Conservation (phyloP, 1,139 yeast genomes). For the Sugiyamaella neomexicana region DNA sequence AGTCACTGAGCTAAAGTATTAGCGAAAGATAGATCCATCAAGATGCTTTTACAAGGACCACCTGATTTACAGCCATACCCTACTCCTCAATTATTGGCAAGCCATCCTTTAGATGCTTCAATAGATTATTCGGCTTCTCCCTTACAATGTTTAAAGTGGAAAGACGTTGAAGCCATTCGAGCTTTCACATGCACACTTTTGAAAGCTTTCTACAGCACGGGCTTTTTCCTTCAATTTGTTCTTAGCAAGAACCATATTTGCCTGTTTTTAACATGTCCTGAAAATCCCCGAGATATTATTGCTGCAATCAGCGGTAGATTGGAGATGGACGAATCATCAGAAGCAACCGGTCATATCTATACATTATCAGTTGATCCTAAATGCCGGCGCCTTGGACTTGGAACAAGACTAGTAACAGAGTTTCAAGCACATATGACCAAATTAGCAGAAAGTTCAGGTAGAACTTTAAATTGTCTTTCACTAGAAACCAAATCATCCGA, state of each 20-base stretch:
- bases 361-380: conserved; percentile 25
- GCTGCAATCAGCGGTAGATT: conserved; percentile 19
- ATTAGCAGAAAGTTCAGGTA: conserved; percentile 6
- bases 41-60: conserved; percentile 8
- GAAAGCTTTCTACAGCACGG: conserved; percentile 14
- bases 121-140: conserved; percentile 4
- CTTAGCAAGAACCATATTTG: conserved; percentile 16
- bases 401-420: conserved; percentile 19
- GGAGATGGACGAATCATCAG: neutral
- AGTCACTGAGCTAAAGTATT: too few species aligned
- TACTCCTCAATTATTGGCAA: neutral
- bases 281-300: conserved; percentile 7
- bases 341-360: conserved; percentile 23
- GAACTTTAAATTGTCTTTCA: conserved; percentile 12
- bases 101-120: neutral
- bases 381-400: conserved; percentile 24
- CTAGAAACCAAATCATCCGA: conserved; percentile 21
- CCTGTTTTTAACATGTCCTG: conserved; percentile 12
- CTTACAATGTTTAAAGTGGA: conserved; percentile 11
- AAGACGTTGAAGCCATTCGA: conserved; percentile 19
- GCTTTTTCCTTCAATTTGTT: conserved; percentile 21
- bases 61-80: neutral
- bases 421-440: conserved; percentile 18
- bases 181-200: conserved; percentile 18
- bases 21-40: neutral